Conservation (phyloP, 176 grass and related monocot species). For the Stipa capillata region DNA sequence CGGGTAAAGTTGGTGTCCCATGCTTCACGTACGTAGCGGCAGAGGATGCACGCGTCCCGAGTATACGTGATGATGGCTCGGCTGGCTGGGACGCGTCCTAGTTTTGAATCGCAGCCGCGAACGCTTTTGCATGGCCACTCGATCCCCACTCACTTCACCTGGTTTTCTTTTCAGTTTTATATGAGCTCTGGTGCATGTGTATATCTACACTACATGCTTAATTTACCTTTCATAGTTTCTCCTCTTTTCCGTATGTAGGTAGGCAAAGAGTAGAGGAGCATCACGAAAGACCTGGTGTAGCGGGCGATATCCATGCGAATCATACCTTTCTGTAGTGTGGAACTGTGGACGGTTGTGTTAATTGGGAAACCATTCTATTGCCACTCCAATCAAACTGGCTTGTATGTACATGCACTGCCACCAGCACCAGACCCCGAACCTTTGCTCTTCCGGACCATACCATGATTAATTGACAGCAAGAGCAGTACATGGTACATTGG, state of each 20-base stretch:
- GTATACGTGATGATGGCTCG: neutral
- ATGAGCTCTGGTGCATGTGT: neutral
- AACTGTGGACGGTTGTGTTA: too few species aligned
- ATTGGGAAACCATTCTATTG: too few species aligned
- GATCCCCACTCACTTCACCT: neutral
- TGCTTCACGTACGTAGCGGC: neutral
- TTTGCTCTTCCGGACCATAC: too few species aligned
- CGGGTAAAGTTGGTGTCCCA: neutral
- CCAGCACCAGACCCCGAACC: too few species aligned
- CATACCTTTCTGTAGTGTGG: too few species aligned
- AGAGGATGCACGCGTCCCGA: neutral
- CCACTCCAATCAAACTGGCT: neutral
- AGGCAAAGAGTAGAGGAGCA: too few species aligned
- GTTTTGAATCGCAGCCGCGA: neutral
- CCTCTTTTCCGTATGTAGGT: neutral
- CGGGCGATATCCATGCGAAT: too few species aligned
- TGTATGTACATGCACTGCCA: too few species aligned
- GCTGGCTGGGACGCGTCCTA: neutral
- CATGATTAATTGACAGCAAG: too few species aligned
- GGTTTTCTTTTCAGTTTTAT: neutral
- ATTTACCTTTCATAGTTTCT: neutral
- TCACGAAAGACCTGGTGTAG: too few species aligned
- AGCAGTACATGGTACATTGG: too few species aligned
- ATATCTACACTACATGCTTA: too few species aligned
- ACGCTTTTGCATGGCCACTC: neutral